These are phyloP conservation scores for Chalara sp. DNA, from an alignment of 2,329 filamentous ascomycete genomes.

Conservation along the genomic window DNA sequence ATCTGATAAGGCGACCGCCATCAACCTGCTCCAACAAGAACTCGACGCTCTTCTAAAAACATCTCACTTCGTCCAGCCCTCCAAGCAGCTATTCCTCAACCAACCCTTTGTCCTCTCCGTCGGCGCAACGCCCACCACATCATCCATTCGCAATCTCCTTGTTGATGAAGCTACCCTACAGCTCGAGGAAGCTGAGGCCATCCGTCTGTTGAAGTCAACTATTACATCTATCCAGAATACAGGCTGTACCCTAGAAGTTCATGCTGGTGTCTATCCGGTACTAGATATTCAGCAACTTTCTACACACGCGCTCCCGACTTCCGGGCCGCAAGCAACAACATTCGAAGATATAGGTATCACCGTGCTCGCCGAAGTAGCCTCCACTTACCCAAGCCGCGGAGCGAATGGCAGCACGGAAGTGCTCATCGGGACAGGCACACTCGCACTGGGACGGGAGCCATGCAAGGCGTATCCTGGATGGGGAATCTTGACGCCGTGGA, in stretches of 20 bases:
- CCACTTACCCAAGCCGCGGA: conserved; percentile 56
- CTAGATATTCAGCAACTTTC: conserved; percentile 76
- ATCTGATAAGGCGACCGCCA: conserved; percentile 47
- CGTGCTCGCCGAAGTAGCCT: conserved; percentile 65
- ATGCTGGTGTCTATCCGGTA: conserved; percentile 70
- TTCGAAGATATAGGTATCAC: conserved; percentile 55
- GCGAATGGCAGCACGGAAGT: conserved; percentile 47
- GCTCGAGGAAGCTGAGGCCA: conserved; percentile 21
- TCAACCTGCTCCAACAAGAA: conserved; percentile 53
- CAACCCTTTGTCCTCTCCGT: conserved; percentile 52
- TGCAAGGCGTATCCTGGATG: conserved; percentile 66
- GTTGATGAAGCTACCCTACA: conserved; percentile 16
- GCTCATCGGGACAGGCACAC: conserved; percentile 59
- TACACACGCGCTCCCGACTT: conserved; percentile 51
- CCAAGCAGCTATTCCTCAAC: background rate
- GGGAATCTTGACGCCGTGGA: conserved; percentile 62
- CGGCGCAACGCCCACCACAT: conserved; percentile 70
- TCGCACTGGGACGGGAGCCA: conserved; percentile 67
- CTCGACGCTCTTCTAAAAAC: conserved; percentile 46
- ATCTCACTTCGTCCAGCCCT: conserved; percentile 27
- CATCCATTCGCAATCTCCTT: conserved; percentile 54
- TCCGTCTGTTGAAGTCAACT: conserved; percentile 32
- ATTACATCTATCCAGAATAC: conserved; percentile 32
- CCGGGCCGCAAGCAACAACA: conserved; percentile 13
- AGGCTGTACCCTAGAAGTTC: conserved; percentile 54